Evolutionary conservation across 2,329 filamentous ascomycete genomes (phyloP).

Genomic region (Diaporthe eres): DNA sequence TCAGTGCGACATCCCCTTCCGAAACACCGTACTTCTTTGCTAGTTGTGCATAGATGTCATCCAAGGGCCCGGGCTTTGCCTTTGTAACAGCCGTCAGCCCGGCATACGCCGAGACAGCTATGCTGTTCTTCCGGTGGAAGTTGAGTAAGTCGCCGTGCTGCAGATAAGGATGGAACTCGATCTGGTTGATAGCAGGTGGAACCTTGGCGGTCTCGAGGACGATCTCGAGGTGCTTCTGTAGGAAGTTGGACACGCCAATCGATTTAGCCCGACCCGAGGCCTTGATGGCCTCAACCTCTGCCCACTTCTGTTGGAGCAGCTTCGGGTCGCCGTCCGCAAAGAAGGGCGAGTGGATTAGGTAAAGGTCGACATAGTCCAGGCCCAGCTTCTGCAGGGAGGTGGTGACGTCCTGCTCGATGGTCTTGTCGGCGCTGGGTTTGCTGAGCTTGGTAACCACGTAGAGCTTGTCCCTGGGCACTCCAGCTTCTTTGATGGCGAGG

Average conservation of each 20-base stretch:
- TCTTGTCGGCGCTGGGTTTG: conserved; percentile 48
- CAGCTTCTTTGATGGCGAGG: conserved; percentile 76
- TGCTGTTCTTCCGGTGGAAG: conserved; percentile 56
- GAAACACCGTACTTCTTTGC: conserved; percentile 67
- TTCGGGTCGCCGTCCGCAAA: conserved; percentile 60
- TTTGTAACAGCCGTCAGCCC: conserved; percentile 53
- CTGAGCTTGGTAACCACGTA: conserved; percentile 76
- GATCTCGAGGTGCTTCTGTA: conserved; percentile 67
- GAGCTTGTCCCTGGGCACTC: conserved; percentile 75
- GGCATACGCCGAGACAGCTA: conserved; percentile 54
- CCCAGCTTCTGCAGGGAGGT: conserved; percentile 75
- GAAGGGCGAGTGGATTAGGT: conserved; percentile 73
- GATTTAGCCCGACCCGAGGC: conserved; percentile 75
- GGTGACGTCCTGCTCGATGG: conserved; percentile 66
- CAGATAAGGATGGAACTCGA: conserved; percentile 84
- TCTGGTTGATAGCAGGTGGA: conserved; percentile 81
- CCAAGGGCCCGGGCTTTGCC: conserved; percentile 67
- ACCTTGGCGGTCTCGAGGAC: conserved; percentile 72
- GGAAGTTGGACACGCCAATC: conserved; percentile 86
- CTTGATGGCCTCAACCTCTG: conserved; percentile 75
- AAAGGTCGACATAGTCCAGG: conserved; percentile 80
- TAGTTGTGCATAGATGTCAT: conserved; percentile 61
- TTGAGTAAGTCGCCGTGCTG: conserved; percentile 67
- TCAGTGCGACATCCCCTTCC: conserved; percentile 66
- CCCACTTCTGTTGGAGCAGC: conserved; percentile 72